Evolutionary conservation across 306 rosid genomes (phyloP).

Genomic region (Calophaca sinica): DNA sequence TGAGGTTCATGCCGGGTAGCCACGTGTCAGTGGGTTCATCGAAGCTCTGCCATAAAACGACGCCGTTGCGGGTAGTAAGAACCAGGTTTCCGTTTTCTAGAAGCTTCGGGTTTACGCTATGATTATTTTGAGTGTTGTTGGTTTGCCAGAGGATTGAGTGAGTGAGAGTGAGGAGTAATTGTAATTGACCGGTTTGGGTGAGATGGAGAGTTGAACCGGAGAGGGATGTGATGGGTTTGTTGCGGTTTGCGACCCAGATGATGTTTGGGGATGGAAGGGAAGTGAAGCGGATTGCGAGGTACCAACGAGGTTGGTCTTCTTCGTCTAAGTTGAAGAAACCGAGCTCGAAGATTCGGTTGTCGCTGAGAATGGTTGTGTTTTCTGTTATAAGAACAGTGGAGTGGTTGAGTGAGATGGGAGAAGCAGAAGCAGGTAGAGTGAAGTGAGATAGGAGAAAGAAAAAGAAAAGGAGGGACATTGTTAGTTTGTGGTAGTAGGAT

Average conservation of each 20-base stretch:
- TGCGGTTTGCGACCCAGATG: constrained; percentile 82
- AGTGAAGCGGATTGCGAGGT: constrained; percentile 63
- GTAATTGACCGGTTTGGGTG: constrained; percentile 53
- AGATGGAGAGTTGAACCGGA: constrained; percentile 48
- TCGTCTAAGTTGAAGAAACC: constrained; percentile 56
- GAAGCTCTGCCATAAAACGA: constrained; percentile 80
- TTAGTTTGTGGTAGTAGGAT: neutral
- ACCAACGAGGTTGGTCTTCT: constrained; percentile 36
- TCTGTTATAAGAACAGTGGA: neutral
- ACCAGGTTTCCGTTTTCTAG: constrained; percentile 68
- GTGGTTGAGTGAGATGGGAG: neutral
- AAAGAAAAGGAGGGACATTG: constrained; percentile 26
- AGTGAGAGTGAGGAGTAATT: constrained; percentile 46
- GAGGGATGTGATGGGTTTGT: constrained; percentile 44
- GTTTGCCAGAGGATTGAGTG: constrained; percentile 55
- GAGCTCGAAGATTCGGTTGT: constrained; percentile 62
- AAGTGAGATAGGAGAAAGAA: neutral
- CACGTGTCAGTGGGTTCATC: constrained; percentile 79
- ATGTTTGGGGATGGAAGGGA: constrained; percentile 53
- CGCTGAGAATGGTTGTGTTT: constrained; percentile 53
- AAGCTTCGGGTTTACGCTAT: constrained; percentile 11
- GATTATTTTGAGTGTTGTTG: neutral
- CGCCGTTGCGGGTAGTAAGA: constrained; percentile 42
- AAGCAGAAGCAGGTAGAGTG: neutral
- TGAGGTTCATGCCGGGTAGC: constrained; percentile 86